Evolutionary conservation across 257 asterid species (phyloP).

Genomic region (Gynochthodes officinalis): DNA sequence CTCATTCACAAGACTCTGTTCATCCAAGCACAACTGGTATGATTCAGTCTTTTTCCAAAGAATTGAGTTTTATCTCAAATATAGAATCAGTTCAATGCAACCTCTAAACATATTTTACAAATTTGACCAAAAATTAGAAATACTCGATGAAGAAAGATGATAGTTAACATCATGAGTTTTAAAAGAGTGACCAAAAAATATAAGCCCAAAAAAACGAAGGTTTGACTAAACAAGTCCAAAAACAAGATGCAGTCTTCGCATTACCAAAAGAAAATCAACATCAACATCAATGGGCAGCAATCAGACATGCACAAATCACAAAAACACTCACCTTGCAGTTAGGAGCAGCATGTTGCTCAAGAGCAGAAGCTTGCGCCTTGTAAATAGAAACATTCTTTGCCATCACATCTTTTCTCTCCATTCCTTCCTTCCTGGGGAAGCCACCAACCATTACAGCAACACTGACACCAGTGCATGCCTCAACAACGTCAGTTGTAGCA

Average conservation of each 20-base stretch:
- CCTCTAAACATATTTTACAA: neutral
- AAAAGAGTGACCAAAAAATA: too few relatives aligned
- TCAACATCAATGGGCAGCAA: neutral
- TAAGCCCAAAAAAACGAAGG: neutral
- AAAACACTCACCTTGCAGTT: constrained; percentile 69
- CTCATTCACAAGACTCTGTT: neutral
- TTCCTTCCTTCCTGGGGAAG: constrained; percentile 96
- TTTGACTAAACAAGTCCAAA: neutral
- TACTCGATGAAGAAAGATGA: neutral
- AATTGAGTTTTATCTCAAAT: neutral
- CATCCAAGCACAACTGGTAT: neutral
- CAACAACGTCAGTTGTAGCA: constrained; percentile 83
- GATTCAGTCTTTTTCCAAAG: neutral
- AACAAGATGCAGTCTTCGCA: neutral
- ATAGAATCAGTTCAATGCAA: neutral
- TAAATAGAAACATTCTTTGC: constrained; percentile 90
- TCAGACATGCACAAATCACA: neutral
- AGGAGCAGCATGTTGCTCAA: constrained; percentile 85
- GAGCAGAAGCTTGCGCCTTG: constrained; percentile 95
- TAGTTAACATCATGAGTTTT: neutral
- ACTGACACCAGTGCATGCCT: constrained; percentile 85
- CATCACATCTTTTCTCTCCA: constrained; percentile 98
- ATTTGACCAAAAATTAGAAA: neutral
- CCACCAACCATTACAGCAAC: constrained; percentile 97
- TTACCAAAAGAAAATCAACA: neutral